phyloP scores from a whole-genome alignment of 177 flowering plant genomes.

The Telopea speciosissima region DNA sequence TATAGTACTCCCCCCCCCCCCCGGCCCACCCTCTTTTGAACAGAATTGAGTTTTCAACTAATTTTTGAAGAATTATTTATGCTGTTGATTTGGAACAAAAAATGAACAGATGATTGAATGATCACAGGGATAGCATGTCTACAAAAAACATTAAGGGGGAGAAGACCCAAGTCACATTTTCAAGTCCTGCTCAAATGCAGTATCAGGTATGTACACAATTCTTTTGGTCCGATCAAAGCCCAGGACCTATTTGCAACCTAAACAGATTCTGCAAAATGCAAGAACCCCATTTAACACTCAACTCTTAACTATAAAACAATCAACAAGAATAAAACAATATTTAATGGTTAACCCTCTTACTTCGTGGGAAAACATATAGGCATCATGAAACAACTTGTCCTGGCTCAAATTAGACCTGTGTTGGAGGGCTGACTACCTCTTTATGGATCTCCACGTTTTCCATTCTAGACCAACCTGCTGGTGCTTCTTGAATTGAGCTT shows the following conservation, averaged over 20 bases:
- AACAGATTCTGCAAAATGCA: not conserved
- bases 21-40: too few species aligned
- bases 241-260: not conserved
- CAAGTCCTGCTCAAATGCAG: not conserved
- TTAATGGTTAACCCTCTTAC: not conserved
- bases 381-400: not conserved
- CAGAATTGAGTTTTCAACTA: too few species aligned
- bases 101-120: too few species aligned
- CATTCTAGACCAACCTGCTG: conserved; percentile 3
- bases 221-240: not conserved
- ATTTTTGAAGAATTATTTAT: too few species aligned
- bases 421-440: conserved; percentile 7
- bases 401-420: not conserved
- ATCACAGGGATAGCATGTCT: too few species aligned
- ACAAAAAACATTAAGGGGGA: too few species aligned
- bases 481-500: conserved; percentile 7
- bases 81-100: too few species aligned
- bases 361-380: not conserved
- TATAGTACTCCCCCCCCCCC: too few species aligned
- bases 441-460: conserved; percentile 9
- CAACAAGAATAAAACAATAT: not conserved
- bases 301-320: not conserved
- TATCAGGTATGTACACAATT: not conserved
- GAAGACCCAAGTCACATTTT: too few species aligned
- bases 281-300: not conserved